These are phyloP conservation scores for Sphaerostilbella broomeana DNA, from an alignment of 2,329 filamentous ascomycete species.

Conservation along the genomic window DNA sequence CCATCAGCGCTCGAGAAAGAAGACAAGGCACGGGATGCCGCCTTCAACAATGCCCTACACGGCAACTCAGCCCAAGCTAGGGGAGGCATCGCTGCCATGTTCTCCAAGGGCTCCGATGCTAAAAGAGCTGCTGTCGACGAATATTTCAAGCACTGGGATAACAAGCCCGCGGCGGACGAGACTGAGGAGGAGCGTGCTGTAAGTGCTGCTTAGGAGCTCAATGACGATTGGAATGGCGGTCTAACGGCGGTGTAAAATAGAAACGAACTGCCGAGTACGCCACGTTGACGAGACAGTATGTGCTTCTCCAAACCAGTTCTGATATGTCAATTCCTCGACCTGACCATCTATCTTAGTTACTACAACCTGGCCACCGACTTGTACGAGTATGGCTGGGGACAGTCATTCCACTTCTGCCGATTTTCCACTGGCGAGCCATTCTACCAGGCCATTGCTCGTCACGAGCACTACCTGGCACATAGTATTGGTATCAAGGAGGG, in stretches of 20 bases:
- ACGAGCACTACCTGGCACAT: conserved; percentile 91
- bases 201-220: neutral
- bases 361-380: conserved; percentile 89
- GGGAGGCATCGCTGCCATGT: conserved; percentile 75
- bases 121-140: conserved; percentile 80
- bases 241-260: conserved; percentile 46
- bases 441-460: conserved; percentile 80
- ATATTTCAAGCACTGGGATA: conserved; percentile 96
- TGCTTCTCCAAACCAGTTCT: conserved; percentile 16
- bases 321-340: neutral
- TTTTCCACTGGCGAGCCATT: conserved; percentile 81
- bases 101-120: conserved; percentile 68
- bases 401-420: conserved; percentile 92
- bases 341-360: conserved; percentile 51
- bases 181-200: conserved; percentile 13
- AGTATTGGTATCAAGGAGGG: conserved; percentile 72
- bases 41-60: conserved; percentile 86
- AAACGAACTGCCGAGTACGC: conserved; percentile 82
- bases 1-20: conserved; percentile 36
- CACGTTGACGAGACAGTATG: conserved; percentile 84
- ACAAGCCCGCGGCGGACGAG: conserved; percentile 70
- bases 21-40: conserved; percentile 78
- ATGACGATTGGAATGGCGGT: conserved; percentile 53
- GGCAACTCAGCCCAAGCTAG: conserved; percentile 60
- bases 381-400: conserved; percentile 91